phyloP scores from a whole-genome alignment of 2,329 filamentous ascomycete genomes.

The Nemania diffusa region DNA sequence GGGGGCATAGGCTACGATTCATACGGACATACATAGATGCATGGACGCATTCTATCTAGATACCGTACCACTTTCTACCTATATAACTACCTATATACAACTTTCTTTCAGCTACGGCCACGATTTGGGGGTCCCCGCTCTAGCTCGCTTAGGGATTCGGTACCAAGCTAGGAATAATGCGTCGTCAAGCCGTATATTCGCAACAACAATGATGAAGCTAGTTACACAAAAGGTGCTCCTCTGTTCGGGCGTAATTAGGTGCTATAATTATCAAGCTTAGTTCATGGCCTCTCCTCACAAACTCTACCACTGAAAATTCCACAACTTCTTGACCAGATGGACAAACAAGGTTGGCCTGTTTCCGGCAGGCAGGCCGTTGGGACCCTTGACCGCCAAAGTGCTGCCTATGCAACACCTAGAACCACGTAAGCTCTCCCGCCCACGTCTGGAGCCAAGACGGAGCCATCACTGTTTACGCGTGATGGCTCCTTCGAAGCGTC shows the following conservation, averaged over 20 bases:
- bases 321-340: neutral
- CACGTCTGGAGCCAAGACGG: neutral
- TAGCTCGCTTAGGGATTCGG: neutral
- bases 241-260: neutral
- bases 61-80: neutral
- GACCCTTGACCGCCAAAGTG: neutral
- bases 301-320: neutral
- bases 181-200: neutral
- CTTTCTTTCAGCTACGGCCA: neutral
- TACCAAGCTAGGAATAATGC: neutral
- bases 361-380: constrained; percentile 8
- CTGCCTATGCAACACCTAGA: neutral
- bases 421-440: constrained; percentile 21
- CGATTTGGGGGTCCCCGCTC: neutral
- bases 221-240: neutral
- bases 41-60: neutral
- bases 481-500: neutral
- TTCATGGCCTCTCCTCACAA: neutral
- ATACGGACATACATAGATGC: neutral
- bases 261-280: neutral
- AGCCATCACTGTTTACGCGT: neutral
- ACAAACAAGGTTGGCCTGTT: neutral
- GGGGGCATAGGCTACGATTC: neutral
- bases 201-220: constrained; percentile 1
- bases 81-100: neutral